These are phyloP conservation scores for Phanerochaete carnosa DNA, from an alignment of 768 basidiomycete species.

Conservation along the genomic window DNA sequence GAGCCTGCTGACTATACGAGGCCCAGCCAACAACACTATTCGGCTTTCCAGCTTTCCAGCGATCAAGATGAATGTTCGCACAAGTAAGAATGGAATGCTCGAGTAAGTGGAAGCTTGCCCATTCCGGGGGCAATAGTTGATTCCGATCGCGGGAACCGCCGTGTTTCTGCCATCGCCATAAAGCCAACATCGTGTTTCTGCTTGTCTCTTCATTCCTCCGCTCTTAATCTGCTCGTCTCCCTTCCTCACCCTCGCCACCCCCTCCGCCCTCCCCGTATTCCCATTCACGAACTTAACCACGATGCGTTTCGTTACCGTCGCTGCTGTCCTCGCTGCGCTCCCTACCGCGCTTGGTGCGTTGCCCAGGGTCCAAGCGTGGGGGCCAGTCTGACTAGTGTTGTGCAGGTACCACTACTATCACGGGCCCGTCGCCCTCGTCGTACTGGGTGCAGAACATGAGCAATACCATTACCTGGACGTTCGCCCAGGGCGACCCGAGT, in stretches of 20 bases:
- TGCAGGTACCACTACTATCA: constrained; percentile 29
- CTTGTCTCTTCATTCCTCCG: neutral
- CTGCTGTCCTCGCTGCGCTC: constrained; percentile 24
- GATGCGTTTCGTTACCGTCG: constrained; percentile 24
- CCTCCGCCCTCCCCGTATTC: constrained; percentile 6
- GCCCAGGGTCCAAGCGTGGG: neutral
- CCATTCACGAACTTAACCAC: constrained; percentile 7
- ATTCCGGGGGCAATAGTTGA: neutral
- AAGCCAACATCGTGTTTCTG: neutral
- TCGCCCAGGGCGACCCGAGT: constrained; percentile 28
- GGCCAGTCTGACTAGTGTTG: neutral
- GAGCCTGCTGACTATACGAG: neutral
- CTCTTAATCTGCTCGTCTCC: too few relatives aligned
- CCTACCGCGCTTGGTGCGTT: constrained; percentile 21
- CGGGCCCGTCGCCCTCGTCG: constrained; percentile 22
- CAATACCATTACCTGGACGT: constrained; percentile 35
- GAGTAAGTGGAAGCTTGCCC: neutral
- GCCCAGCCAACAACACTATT: neutral
- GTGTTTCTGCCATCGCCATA: neutral
- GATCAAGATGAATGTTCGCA: neutral
- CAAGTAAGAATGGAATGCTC: neutral
- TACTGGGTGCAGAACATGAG: constrained; percentile 35
- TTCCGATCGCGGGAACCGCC: neutral
- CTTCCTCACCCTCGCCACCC: constrained; percentile 13
- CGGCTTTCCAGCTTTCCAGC: neutral